Base-by-base conservation (phyloP, 2,329 filamentous ascomycete species). In the Dactylonectria macrodidyma region DNA sequence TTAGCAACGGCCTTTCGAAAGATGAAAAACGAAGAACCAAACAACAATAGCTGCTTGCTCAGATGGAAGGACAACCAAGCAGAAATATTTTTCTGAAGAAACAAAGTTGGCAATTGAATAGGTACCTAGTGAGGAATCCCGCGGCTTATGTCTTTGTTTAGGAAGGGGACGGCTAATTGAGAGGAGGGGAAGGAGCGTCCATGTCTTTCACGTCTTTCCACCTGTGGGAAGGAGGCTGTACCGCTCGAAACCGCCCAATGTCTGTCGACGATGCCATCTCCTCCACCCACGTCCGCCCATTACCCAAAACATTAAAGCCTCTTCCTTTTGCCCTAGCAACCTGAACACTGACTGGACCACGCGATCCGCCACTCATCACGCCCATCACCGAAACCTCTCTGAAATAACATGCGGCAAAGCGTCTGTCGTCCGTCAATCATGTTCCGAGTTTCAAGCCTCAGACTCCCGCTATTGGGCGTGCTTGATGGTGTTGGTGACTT, bases 231-330 rank as follows among this genome's bases (percentile, higher is more conserved):
- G 16, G 19, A 34, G 9, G 30, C 16, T 36, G 22, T 54, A 24
- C n/a, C 16, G 3, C 41, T 56, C 9, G 19, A 54, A 50, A 38
- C 51, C 11, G 11, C 33, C 62, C 57, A 65, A 60, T 60, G 57
- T 46, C n/a, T 36, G 57, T 54, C 46, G 48, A 50, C 52, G 51
- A 65, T 38, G 30, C 50, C 51, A 51, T 61, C 51, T 41, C 51
- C 60, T 56, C 60, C 51, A 48, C 38, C 60, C 52, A 46, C 41
- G 60, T 38, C 51, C 51, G 33, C 54, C 12, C 46, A 19, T 38
- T 34, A 8, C 41, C 33, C 44, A 62, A 62, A 62, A 62, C 60
- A 57, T 51, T 51, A 56, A 56, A 57, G 60, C 60, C 60, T 62
- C 60, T 48, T 57, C 60, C 41, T 62, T 33, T 52, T 62, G 60